Base-by-base conservation (phyloP, 2,329 filamentous ascomycete genomes). In the Aspergillus sp. region DNA sequence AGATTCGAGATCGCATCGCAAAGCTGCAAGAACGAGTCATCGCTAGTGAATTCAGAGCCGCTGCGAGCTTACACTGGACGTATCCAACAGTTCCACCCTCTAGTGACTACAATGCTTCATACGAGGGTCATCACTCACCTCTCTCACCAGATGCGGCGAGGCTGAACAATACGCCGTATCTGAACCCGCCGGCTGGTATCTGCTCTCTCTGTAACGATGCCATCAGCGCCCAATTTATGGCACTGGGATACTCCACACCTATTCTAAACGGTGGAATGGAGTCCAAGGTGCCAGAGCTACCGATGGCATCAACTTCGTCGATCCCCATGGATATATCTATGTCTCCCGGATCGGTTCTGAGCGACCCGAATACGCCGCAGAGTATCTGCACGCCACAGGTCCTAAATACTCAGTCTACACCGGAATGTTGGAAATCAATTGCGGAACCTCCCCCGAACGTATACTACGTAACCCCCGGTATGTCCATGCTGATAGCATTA, bases 1-100 rank as follows among this genome's bases (percentile, higher is more conserved):
- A 70, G 31, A 69, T 69, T 32, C 58, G 67, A 42, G 67, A 70
- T 25, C 64, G 67, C 5, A 69, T 70, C 42, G 64, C 67, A 16
- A 70, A 69, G 47, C 62, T 70, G 2, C 67, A 70, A 52, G 67
- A 70, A 32, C 66, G 66, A 2, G 67, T 70, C 4, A 66, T 70
- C 10, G 67, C 66, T 6, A 70, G 66, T 47, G 67, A 70, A 45
- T 60, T 70, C 1, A 57, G 63, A 45, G 67, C 66, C 1, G 62
- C 64, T 1, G 66, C 67, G 3, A 61, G 52, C 19, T 49, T 67
- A 2, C 38, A 17, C n/a, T 41, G 38, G 21, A 6, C 21, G 21
- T 23, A 23, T 23, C 21, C 21, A 23, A 23, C 21, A 23, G 6
- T 3, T 23, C 21, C 21, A 23, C 21, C 21, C 4, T 9, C 19